Evolutionary conservation across 305 asterid species (phyloP).

Genomic region (Coffea humblotiana): DNA sequence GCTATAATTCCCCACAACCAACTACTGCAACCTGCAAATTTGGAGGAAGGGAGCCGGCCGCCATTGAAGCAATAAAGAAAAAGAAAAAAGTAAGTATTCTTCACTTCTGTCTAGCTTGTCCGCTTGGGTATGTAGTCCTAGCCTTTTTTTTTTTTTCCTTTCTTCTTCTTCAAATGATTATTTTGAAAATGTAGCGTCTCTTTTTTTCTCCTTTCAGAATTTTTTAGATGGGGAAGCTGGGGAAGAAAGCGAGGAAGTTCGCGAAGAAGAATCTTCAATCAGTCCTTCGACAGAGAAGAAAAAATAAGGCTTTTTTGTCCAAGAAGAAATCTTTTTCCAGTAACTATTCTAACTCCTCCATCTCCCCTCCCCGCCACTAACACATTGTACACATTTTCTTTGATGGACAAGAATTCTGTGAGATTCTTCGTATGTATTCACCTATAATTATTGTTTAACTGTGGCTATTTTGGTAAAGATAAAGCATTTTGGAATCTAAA

Average conservation of each 20-base stretch:
- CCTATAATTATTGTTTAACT: too few species aligned
- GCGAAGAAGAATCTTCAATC: constrained; percentile 94
- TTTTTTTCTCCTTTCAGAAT: not conserved
- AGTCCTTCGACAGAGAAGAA: constrained; percentile 65
- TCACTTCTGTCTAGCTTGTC: too few species aligned
- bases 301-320: constrained; percentile 59
- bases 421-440: too few species aligned
- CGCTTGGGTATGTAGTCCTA: too few species aligned
- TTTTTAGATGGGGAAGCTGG: constrained; percentile 68
- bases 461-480: too few species aligned
- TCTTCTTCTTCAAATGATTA: not conserved
- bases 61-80: too few species aligned
- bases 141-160: not conserved
- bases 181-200: not conserved
- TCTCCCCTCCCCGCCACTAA: too few species aligned
- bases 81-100: not conserved
- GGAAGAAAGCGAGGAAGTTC: constrained; percentile 93
- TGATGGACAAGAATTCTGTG: too few species aligned
- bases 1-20: not conserved
- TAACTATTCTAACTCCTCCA: constrained; percentile 20
- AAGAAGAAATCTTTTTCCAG: constrained; percentile 61
- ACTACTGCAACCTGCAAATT: not conserved
- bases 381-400: too few species aligned
- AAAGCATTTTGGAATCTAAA: too few species aligned
- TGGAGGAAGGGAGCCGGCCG: too few species aligned